phyloP scores from a whole-genome alignment of 2,329 filamentous ascomycete species.

The Xylariaceae sp. region DNA sequence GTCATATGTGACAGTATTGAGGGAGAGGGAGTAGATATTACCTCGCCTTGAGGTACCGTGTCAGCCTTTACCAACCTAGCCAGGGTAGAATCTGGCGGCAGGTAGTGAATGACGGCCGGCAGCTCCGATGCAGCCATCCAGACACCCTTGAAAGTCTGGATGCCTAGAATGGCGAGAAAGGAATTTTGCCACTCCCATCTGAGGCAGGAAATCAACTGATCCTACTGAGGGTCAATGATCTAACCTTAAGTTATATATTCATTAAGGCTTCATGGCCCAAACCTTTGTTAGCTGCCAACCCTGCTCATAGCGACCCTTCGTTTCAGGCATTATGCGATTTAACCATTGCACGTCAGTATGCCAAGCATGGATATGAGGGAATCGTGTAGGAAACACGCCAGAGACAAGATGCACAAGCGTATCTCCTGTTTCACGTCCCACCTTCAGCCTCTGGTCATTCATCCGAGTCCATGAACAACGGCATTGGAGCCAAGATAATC shows the following conservation, averaged over 20 bases:
- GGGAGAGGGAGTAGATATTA: not conserved
- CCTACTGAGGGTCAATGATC: not conserved
- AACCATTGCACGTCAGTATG: not conserved
- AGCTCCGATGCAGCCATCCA: slow-evolving; percentile 4
- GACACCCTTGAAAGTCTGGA: not conserved
- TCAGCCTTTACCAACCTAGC: not conserved
- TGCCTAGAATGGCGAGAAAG: not conserved
- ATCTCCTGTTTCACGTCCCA: not conserved
- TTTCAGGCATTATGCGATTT: not conserved
- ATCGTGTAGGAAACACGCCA: not conserved
- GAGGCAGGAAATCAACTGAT: not conserved
- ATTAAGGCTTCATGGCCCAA: not conserved
- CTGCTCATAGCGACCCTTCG: not conserved
- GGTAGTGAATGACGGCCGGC: slow-evolving; percentile 2
- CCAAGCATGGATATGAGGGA: not conserved
- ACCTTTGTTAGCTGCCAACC: not conserved
- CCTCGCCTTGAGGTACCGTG: not conserved
- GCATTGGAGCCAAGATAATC: slow-evolving; percentile 1
- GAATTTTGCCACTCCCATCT: not conserved
- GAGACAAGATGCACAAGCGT: not conserved
- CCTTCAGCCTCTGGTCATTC: not conserved
- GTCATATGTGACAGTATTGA: no score
- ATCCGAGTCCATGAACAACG: not conserved
- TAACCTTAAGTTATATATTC: no score
- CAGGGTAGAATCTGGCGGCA: slow-evolving; percentile 1